Evolutionary conservation across 306 rosid genomes (phyloP), one percentile per base, ranked within the genome.

Genomic region (Cicer chorassanicum): DNA sequence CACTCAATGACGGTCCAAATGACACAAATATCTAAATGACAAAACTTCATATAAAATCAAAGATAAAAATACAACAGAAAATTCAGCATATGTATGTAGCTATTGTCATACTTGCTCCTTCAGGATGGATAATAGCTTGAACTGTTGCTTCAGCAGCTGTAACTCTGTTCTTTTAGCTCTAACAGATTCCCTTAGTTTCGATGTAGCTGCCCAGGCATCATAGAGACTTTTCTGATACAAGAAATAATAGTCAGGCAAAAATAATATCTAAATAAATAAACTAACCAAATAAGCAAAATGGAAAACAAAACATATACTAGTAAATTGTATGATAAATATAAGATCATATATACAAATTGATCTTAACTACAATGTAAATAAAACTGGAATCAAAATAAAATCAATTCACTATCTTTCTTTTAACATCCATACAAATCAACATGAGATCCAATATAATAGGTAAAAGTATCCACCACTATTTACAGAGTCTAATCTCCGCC

Each of bases 141-240:
- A 61, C 51, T 81, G 85, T 66, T 87, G 97, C 82, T 83, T 86
- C 85, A 87, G 78, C 73, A 79, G 56, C 82, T 89, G 92, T 61
- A 92, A 80, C 82, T 89, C 92, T n/a, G 75, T 76, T 80, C 91
- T 89, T 86, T 88, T 95, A 77, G 92, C 90, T 89, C 83, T 66
- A 70, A 92, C 96, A 64, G 98, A 95, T 82, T 95, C 99, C 10
- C 98, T 90, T 21, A 95, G 86, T 75, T 82, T 54, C 7, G 87
- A 88, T 45, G 89, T 92, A 36, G 91, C 79, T 80, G 83, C 10
- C 97, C 96, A 89, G 34, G 98, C 96, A 82, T 81, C 82, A 61
- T 80, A 84, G 59, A 95, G 89, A 81, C 91, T 87, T 85, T 78
- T 84, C 99, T 95, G 96, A 70, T 70, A 80, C 80, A 81, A 84